Evolutionary conservation across 2,329 filamentous ascomycete genomes (phyloP).

Genomic region (Bipolaris victoriae): DNA sequence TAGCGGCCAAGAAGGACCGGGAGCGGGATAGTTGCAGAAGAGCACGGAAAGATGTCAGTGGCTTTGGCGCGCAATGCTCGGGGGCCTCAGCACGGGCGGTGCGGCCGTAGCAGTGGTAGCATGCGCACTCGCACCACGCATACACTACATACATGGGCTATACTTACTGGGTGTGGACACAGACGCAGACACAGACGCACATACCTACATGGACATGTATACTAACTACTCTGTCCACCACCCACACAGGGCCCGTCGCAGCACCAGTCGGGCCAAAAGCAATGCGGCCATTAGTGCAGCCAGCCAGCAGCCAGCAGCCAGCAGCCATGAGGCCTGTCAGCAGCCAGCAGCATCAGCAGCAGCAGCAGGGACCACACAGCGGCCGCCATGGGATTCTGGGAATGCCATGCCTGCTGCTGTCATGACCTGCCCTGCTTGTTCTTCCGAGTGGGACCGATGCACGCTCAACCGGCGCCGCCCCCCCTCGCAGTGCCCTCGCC

Average conservation of each 20-base stretch:
- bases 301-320: neutral
- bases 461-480: slow-evolving; percentile 3
- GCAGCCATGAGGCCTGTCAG: neutral
- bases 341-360: neutral
- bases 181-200: too few species aligned
- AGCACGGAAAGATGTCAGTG: slow-evolving; percentile 17
- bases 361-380: slow-evolving; percentile 3
- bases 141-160: too few species aligned
- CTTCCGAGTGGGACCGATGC: slow-evolving; percentile 15
- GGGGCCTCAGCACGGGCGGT: slow-evolving; percentile 6
- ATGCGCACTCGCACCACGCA: neutral
- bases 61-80: slow-evolving; percentile 10
- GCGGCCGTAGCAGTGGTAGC: neutral
- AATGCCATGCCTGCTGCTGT: slow-evolving; percentile 12
- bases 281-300: neutral
- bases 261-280: neutral
- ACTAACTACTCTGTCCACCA: too few species aligned
- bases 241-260: neutral
- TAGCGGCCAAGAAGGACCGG: slow-evolving; percentile 22
- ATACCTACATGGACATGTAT: too few species aligned
- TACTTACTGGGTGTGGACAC: too few species aligned
- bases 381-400: slow-evolving; percentile 12
- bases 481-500: neutral
- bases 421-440: slow-evolving; percentile 2
- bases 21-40: slow-evolving; percentile 18